These are phyloP conservation scores for Vitis hybrid DNA, from an alignment of 177 flowering plant species.

Conservation along the genomic window DNA sequence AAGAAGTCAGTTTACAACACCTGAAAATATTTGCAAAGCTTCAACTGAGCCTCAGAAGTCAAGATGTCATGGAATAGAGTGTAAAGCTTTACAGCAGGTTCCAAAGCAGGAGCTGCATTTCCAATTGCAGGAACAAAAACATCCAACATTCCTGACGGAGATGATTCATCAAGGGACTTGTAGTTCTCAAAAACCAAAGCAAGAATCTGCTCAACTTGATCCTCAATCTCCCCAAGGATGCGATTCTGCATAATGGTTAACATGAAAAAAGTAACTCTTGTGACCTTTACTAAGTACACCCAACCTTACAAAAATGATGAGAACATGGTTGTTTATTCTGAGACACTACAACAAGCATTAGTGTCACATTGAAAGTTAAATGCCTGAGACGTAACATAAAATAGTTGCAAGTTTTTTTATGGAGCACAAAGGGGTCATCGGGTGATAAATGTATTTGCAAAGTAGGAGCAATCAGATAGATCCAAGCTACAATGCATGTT, in stretches of 20 bases:
- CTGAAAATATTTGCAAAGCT: slow-evolving; percentile 83
- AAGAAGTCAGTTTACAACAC: slow-evolving; percentile 30
- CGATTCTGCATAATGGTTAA: slow-evolving; percentile 60
- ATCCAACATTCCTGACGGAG: slow-evolving; percentile 68
- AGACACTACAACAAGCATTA: no score
- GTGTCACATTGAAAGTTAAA: no score
- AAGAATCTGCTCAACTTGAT: slow-evolving; percentile 80
- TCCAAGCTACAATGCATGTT: no score
- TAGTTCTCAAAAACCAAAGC: slow-evolving; percentile 82
- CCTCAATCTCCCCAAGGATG: slow-evolving; percentile 79
- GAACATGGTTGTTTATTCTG: no score
- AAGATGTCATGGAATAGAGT: slow-evolving; percentile 76
- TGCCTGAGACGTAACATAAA: no score
- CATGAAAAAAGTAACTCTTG: slow-evolving; percentile 11
- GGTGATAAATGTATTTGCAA: no score
- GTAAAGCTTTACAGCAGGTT: slow-evolving; percentile 82
- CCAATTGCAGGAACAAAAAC: slow-evolving; percentile 78
- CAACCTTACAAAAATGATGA: not conserved
- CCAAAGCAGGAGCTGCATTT: slow-evolving; percentile 76
- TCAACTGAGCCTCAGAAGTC: slow-evolving; percentile 76
- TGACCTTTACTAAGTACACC: no score
- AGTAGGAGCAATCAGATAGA: no score
- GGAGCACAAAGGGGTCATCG: no score
- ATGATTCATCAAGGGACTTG: slow-evolving; percentile 84
- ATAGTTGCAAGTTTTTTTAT: no score